A percentile compares a stretch with the other conserved stretches of the same genome.
Conservation (phyloP, 2,329 filamentous ascomycete genomes). For the Colletotrichum sublineola region DNA sequence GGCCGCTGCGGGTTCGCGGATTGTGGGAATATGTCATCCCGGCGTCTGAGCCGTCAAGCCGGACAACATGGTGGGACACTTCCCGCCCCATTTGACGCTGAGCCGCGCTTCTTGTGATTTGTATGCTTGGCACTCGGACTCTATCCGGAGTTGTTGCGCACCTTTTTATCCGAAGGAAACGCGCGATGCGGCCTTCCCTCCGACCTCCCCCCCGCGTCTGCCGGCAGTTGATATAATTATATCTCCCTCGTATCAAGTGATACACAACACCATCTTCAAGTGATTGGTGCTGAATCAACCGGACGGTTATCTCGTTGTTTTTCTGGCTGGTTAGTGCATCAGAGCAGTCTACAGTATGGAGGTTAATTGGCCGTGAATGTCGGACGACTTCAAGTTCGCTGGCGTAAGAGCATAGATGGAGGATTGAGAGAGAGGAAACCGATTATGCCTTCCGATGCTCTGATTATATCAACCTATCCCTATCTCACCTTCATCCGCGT, state of each 20-base stretch:
- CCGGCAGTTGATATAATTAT: background rate
- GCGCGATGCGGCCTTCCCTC: background rate
- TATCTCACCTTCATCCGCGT: background rate
- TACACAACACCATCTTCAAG: rapidly evolving
- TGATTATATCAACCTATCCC: constrained; percentile 1
- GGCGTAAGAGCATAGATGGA: no score
- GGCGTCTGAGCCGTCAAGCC: background rate
- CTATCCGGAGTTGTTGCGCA: background rate
- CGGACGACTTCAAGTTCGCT: background rate
- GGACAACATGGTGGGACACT: rapidly evolving
- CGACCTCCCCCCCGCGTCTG: background rate
- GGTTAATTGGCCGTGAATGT: background rate
- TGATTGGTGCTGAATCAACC: constrained; percentile 10
- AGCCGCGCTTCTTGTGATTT: background rate
- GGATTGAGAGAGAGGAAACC: no score
- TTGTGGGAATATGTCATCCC: background rate
- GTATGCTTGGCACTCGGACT: no score
- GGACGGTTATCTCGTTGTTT: background rate
- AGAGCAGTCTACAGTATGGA: background rate
- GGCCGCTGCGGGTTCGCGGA: background rate
- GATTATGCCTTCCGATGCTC: no score
- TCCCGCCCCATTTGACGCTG: background rate
- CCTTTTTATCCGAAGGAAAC: background rate
- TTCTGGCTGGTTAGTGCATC: background rate
- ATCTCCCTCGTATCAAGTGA: background rate